Base-by-base conservation (phyloP, 176 grass and related monocot genomes). In the Microstegium vimineum region DNA sequence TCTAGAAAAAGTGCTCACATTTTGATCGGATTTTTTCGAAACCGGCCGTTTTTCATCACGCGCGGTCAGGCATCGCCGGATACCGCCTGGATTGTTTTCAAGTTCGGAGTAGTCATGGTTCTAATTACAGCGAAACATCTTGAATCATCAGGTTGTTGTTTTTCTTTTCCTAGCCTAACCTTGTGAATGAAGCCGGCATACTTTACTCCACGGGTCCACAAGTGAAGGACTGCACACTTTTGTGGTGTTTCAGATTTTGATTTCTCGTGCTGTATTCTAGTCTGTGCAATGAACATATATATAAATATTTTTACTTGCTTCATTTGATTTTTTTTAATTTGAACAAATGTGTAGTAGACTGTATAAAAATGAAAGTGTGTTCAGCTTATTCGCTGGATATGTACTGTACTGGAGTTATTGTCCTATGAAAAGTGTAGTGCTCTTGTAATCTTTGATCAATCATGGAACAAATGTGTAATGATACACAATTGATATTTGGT, bases 31-130 rank as follows among this genome's bases (percentile, higher is more conserved):
- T 23, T 70, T 78, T 23, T 22, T 5, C 25, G 80, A 64, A 87
- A 73, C 56, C 80, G 20, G 74, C 34, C 79, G 86, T 34, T 88
- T 83, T 73, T 66, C 57, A 17, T 65, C 51, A 16, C 35, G 26
- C 20, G 14, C 41, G 8, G 64, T 64, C 65, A 9, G 64, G 40
- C 12, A 14, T 69, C 22, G 30, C 78, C 63, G 79, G 85, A 76
- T 77, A 40, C 56, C 64, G 6, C 86, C 56, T 26, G 16, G 40
- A n/a, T 68, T 47, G 22, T 17, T 76, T 49, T 38, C 28, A 9
- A 41, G 4, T 4, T 75, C 22, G 34, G 28, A 31, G 10, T 3
- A 32, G 43, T 66, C 62, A 52, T 75, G 13, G 11, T 33, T 20
- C 41, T 66, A 9, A 12, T 34, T 47, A 32, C 27, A 35, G 40